Evolutionary conservation across 2,329 filamentous ascomycete species (phyloP), one percentile per base, ranked within the genome.

Genomic region (Claviceps sp.): DNA sequence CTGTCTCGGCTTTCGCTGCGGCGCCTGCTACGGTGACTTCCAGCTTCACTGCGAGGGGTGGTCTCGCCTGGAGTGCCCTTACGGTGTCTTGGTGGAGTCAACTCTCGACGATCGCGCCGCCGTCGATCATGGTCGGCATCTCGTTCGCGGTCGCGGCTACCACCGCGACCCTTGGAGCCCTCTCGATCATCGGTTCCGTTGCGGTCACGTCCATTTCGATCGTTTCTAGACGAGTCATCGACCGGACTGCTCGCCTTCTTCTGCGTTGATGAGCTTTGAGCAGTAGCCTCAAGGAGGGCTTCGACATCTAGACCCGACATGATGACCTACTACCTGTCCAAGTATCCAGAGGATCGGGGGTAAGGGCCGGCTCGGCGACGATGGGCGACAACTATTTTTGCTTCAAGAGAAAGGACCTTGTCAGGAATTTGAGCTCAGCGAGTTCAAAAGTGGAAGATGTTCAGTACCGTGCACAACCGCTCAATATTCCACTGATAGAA

Each of bases 271-370:
- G 73, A 70, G 58, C 76, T 74, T 65, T 82, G 83, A 50, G 87
- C 87, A 56, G 87, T 88, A 49, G 86, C 87, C 70, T 95, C 89
- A 60, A 96, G 82, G 58, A 96, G 79, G 59, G 89, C 88, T 75
- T 96, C 90, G 61, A 96, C 88, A 65, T 95, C 89, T 60, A 77
- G 65, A 53, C 68, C 72, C 50, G 72, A 68, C 73, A 77, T 77
- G 56, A 58, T 69, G 58, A 54, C 51, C 58, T 60, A 54, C 53
- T 54, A 22, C 48, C 30, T 47, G 13, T 18, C 30, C 26, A 38
- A 20, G 36, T n/a, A 2, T 13, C 6, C 26, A 26, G 9, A 26
- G 24, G 7, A n/a, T 5, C 4, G 14, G 18, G 18, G 13, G 42
- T 3, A 24, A 44, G 20, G 37, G 36, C 36, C 14, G 37, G 14